Percentiles rank a stretch among this genome's conserved stretches.
Conservation (phyloP, 148 eudicot genomes). For the Rhododendron ovatum region DNA sequence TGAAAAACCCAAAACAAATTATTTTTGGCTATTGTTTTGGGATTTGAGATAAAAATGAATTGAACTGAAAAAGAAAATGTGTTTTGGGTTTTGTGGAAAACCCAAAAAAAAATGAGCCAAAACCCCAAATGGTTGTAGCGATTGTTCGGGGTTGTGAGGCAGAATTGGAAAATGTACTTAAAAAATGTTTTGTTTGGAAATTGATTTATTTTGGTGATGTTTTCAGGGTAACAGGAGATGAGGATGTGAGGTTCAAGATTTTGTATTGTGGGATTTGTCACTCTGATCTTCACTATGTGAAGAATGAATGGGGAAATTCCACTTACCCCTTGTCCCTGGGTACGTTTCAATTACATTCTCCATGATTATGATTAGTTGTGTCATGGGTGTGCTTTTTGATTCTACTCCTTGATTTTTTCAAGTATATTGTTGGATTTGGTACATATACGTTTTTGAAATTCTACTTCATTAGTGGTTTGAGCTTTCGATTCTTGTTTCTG, state of each 20-base stretch:
- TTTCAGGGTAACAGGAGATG: background rate
- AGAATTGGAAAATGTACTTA: no score
- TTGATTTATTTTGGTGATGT: background rate
- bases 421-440: background rate
- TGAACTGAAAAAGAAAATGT: no score
- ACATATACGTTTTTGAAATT: background rate
- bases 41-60: background rate
- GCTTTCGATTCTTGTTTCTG: background rate
- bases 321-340: constrained; percentile 6
- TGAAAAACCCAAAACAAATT: no score
- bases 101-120: background rate
- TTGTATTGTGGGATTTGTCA: constrained; percentile 13
- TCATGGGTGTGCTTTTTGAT: background rate
- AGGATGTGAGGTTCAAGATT: constrained; percentile 9
- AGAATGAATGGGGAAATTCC: background rate
- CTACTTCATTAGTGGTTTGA: background rate
- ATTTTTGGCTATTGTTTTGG: background rate
- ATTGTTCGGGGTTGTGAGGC: no score
- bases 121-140: background rate
- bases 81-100: background rate
- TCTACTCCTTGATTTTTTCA: background rate
- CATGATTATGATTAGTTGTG: background rate
- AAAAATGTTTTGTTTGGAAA: background rate
- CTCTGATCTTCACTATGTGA: constrained; percentile 1
- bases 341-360: background rate